These are phyloP conservation scores for Vigna unguiculata DNA, from an alignment of 306 rosid species.

Conservation along the genomic window DNA sequence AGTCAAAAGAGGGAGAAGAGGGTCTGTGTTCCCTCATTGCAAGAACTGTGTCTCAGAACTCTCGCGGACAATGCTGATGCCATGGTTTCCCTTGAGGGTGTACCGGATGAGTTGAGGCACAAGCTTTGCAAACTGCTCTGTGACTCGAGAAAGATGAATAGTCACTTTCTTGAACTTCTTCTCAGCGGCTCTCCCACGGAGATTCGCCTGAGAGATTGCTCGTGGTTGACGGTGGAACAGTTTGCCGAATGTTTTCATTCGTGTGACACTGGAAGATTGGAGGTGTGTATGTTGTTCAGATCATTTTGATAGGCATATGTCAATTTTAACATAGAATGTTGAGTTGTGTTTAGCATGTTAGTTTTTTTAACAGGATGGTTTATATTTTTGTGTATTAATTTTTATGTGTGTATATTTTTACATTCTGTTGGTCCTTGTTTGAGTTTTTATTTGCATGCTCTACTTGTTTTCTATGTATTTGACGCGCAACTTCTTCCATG, in stretches of 20 bases:
- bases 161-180: conserved; percentile 59
- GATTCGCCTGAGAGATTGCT: conserved; percentile 74
- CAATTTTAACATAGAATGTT: too few species aligned
- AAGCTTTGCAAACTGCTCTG: conserved; percentile 66
- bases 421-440: conserved; percentile 14
- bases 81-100: conserved; percentile 67
- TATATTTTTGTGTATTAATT: background rate
- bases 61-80: conserved; percentile 72
- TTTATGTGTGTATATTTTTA: background rate
- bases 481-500: background rate
- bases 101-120: conserved; percentile 69
- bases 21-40: conserved; percentile 61
- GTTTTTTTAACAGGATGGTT: background rate
- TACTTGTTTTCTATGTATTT: conserved; percentile 1
- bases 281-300: conserved; percentile 50
- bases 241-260: conserved; percentile 54
- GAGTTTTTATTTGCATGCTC: conserved; percentile 1
- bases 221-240: conserved; percentile 83
- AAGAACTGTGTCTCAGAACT: conserved; percentile 54
- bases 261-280: conserved; percentile 58
- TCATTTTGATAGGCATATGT: too few species aligned
- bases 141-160: conserved; percentile 72
- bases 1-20: conserved; percentile 25
- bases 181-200: conserved; percentile 71
- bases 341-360: background rate